Percentiles rank a stretch among this genome's conserved stretches.
Evolutionary conservation across 2,329 filamentous ascomycete species (phyloP).

Genomic region (Cladophialophora bantiana): DNA sequence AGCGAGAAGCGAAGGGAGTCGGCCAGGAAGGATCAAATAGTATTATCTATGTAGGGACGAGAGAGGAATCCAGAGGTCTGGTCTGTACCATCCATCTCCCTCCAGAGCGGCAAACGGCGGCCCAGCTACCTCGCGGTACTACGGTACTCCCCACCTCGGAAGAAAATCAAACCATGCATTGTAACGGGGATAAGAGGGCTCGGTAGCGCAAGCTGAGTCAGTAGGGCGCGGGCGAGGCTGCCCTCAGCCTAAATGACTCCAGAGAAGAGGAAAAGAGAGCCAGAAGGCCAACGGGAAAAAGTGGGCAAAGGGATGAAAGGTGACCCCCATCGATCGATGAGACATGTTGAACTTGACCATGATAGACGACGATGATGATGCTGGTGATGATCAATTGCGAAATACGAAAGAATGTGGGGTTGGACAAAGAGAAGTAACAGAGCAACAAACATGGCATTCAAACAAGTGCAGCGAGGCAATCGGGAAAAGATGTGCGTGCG

Average conservation of each 20-base stretch:
- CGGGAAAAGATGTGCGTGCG: conserved; percentile 1
- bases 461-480: background rate
- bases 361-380: background rate
- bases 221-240: background rate
- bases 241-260: background rate
- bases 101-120: background rate
- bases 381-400: background rate
- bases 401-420: background rate
- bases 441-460: background rate
- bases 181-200: background rate
- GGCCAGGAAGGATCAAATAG: conserved; percentile 5
- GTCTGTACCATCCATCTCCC: background rate
- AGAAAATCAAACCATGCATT: background rate
- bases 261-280: background rate
- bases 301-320: background rate
- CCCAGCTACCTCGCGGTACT: background rate
- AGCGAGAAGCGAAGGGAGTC: conserved; percentile 1
- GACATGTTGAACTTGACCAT: background rate
- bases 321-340: background rate
- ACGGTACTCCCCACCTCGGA: too few species aligned
- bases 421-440: background rate
- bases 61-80: background rate
- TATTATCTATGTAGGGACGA: too few species aligned
- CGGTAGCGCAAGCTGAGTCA: conserved; percentile 2
- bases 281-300: background rate